Base-by-base conservation (phyloP, 495 filamentous ascomycete species). In the Aspergillus sparsus region DNA sequence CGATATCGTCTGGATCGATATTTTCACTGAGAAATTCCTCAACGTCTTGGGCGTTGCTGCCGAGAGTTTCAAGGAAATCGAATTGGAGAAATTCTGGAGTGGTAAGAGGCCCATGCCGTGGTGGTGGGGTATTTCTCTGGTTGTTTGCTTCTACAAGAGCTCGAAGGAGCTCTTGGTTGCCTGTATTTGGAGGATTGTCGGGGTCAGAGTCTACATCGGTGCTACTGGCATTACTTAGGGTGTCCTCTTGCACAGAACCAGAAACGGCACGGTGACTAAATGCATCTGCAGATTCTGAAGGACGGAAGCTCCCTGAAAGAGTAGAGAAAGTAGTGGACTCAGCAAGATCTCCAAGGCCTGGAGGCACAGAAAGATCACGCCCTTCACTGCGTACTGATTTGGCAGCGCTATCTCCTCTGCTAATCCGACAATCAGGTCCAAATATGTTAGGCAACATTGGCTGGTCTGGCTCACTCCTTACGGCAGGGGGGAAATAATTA, bases 381-480 rank as follows among this genome's bases (percentile, higher is more conserved):
- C 3, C 27, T 45, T 54, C 49, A n/a, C 11, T 7, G 3, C 18
- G n/a, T 6, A 12, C n/a, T 9, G 32, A n/a, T 10, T 49, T 39
- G 11, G 44, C 33, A 9, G 15, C 39, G n/a, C 49, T 59, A 32
- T 12, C 18, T 52, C 6, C 15, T 39, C 34, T 42, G 41, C 34
- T 58, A 21, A 75, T 68, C 18, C 54, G 58, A 32, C 66, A 71
- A n/a, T 71, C 71, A 18, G 59, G 21, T 9, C 60, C 69, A 41
- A 75, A 72, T 5, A 79, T 63, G 58, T 75, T 69, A 42, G 67
- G 68, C 9, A 73, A 52, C 2, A 63, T 44, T 0, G 66, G 55
- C 37, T 68, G 61, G 12, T 68, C 66, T 21, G 60, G 66, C 5
- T 66, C 60, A 16, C 31, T 31, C 51, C 61, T 68, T 6, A 55